These are phyloP conservation scores for Corylus avellana DNA, from an alignment of 306 rosid species.

Conservation along the genomic window DNA sequence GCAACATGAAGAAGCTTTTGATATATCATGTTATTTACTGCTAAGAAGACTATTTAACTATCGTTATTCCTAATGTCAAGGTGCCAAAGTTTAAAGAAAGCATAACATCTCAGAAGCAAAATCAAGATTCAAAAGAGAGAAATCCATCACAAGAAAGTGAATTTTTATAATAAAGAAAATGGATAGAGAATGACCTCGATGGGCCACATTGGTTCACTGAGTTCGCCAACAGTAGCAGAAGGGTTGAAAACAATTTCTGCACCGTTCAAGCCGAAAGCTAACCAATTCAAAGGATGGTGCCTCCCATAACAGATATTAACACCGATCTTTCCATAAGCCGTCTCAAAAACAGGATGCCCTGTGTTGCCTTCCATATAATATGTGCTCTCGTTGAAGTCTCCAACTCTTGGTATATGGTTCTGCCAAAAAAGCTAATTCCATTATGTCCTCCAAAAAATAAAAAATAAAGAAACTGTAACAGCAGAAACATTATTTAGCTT, in stretches of 20 bases:
- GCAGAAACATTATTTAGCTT: slow-evolving; percentile 26
- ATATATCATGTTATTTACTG: neutral
- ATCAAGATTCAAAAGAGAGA: slow-evolving; percentile 4
- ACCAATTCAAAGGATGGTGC: slow-evolving; percentile 95
- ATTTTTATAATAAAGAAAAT: slow-evolving; percentile 9
- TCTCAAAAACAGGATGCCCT: slow-evolving; percentile 93
- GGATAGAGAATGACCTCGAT: slow-evolving; percentile 59
- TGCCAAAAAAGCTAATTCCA: slow-evolving; percentile 31
- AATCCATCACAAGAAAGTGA: neutral
- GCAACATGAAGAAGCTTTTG: neutral
- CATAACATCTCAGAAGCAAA: neutral
- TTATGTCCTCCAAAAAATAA: slow-evolving; percentile 23
- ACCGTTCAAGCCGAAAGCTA: slow-evolving; percentile 91
- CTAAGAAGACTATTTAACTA: neutral
- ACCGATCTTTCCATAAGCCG: slow-evolving; percentile 80
- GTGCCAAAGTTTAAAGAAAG: neutral
- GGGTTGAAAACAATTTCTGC: slow-evolving; percentile 98
- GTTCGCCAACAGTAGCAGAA: slow-evolving; percentile 93
- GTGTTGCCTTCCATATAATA: slow-evolving; percentile 95
- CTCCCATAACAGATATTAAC: slow-evolving; percentile 92
- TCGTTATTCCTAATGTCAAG: neutral
- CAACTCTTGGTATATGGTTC: slow-evolving; percentile 95
- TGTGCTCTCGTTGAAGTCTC: slow-evolving; percentile 95
- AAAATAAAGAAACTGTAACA: slow-evolving; percentile 14
- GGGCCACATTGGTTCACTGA: slow-evolving; percentile 98